Evolutionary conservation across 805 yeast genomes (phyloP).

Genomic region (Cephaloascus fragrans): DNA sequence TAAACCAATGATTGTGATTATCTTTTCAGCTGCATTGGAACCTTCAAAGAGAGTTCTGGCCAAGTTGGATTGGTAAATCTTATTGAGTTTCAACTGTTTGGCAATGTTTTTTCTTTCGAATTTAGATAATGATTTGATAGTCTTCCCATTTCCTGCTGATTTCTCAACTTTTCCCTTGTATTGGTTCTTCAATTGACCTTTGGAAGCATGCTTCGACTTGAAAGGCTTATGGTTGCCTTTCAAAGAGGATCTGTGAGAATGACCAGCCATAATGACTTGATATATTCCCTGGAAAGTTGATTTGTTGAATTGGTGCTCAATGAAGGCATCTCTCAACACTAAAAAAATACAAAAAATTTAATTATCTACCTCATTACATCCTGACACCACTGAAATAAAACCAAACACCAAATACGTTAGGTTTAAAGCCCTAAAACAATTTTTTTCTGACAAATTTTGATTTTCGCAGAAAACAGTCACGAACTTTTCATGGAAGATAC

Average conservation of each 20-base stretch:
- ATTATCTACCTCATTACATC: not conserved
- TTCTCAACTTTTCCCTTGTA: constrained; percentile 86
- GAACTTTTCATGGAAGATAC: no score
- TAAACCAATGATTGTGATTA: constrained; percentile 72
- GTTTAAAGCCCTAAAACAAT: no score
- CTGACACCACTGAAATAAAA: not conserved
- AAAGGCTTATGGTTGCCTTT: constrained; percentile 84
- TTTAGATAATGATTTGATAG: constrained; percentile 28
- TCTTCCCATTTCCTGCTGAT: constrained; percentile 23
- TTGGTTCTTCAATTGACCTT: constrained; percentile 74
- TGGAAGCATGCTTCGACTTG: constrained; percentile 86
- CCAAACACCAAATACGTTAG: no score
- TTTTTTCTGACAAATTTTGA: no score
- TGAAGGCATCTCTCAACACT: no score
- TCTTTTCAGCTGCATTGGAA: constrained; percentile 68
- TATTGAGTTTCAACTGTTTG: constrained; percentile 67
- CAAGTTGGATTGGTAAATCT: constrained; percentile 49
- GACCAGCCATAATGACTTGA: constrained; percentile 47
- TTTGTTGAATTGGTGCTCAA: no score
- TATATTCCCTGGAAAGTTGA: not conserved
- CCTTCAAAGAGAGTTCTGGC: constrained; percentile 74
- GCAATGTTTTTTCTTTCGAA: constrained; percentile 69
- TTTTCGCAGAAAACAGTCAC: no score
- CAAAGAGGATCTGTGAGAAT: constrained; percentile 75
- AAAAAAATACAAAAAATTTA: no score